These are phyloP conservation scores for Diatrype stigma DNA, from an alignment of 2,329 filamentous ascomycete genomes.

Conservation along the genomic window DNA sequence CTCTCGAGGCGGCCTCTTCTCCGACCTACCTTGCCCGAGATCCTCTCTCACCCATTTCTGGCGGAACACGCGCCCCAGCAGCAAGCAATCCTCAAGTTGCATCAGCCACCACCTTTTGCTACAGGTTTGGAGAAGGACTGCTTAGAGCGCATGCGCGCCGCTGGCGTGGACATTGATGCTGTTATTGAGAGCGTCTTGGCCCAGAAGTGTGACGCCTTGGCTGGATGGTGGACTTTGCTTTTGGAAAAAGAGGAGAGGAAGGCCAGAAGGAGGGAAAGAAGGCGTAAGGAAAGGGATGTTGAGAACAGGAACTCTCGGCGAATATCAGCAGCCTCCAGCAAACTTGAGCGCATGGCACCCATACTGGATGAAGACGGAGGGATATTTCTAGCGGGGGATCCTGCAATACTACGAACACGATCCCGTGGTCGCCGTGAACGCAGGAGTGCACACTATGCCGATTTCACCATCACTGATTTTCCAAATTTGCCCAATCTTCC, in stretches of 20 bases:
- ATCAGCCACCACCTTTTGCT: constrained; percentile 76
- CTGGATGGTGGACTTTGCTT: constrained; percentile 93
- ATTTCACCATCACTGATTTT: constrained; percentile 67
- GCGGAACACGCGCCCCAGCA: constrained; percentile 83
- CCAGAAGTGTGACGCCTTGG: constrained; percentile 82
- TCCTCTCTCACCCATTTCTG: constrained; percentile 83
- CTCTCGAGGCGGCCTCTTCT: constrained; percentile 86
- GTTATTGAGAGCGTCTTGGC: constrained; percentile 92
- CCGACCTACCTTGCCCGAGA: constrained; percentile 76
- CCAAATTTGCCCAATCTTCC: constrained; percentile 74
- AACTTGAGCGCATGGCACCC: constrained; percentile 75
- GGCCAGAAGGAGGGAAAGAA: constrained; percentile 71
- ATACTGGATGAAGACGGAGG: constrained; percentile 69
- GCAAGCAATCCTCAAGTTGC: constrained; percentile 80
- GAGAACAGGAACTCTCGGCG: constrained; percentile 76
- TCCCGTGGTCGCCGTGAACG: constrained; percentile 65
- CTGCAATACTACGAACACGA: constrained; percentile 59
- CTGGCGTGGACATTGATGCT: constrained; percentile 88
- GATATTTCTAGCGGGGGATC: constrained; percentile 39
- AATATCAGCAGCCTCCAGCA: constrained; percentile 84
- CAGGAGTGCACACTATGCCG: constrained; percentile 62
- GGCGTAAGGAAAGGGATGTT: constrained; percentile 77
- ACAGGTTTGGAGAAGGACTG: constrained; percentile 87
- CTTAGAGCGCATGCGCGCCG: constrained; percentile 84
- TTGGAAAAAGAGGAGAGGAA: constrained; percentile 95